Percentiles rank a stretch among this genome's conserved stretches.
Conservation (phyloP, 495 filamentous ascomycete genomes). For the Schizothecium vesticola region DNA sequence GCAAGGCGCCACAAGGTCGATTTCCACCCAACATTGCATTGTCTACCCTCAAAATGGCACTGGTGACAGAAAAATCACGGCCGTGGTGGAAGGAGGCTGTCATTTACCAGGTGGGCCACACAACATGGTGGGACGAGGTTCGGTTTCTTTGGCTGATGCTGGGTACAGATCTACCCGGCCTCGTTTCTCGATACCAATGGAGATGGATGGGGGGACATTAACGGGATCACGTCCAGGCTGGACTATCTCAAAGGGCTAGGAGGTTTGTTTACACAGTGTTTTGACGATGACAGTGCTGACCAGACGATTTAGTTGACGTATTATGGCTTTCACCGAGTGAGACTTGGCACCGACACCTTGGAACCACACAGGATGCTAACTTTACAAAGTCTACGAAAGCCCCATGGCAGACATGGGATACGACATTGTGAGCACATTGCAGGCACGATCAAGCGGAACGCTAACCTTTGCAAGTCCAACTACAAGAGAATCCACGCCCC, state of each 20-base stretch:
- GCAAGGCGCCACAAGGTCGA: not conserved
- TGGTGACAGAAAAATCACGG: not conserved
- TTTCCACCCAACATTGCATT: not conserved
- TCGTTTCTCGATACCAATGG: conserved; percentile 9
- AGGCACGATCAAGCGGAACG: not conserved
- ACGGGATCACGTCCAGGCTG: conserved; percentile 8
- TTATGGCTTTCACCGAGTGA: conserved; percentile 3
- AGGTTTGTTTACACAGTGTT: not conserved
- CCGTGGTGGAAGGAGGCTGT: conserved; percentile 1
- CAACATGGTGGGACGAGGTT: not conserved
- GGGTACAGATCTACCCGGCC: not conserved
- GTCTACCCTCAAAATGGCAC: not conserved
- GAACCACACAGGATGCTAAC: not conserved
- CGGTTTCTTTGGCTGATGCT: not conserved
- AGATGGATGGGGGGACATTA: conserved; percentile 9
- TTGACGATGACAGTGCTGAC: not conserved
- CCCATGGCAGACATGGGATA: conserved; percentile 6
- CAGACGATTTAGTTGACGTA: not conserved
- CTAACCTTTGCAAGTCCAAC: conserved; percentile 36
- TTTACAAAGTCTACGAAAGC: not conserved
- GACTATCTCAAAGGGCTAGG: conserved; percentile 8
- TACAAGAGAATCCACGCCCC: conserved; percentile 57
- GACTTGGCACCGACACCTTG: not conserved
- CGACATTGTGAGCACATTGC: not conserved
- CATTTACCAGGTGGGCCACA: not conserved